Evolutionary conservation across 371 early-diverging fungal genomes (phyloP).

Genomic region (Mortierella sp.): DNA sequence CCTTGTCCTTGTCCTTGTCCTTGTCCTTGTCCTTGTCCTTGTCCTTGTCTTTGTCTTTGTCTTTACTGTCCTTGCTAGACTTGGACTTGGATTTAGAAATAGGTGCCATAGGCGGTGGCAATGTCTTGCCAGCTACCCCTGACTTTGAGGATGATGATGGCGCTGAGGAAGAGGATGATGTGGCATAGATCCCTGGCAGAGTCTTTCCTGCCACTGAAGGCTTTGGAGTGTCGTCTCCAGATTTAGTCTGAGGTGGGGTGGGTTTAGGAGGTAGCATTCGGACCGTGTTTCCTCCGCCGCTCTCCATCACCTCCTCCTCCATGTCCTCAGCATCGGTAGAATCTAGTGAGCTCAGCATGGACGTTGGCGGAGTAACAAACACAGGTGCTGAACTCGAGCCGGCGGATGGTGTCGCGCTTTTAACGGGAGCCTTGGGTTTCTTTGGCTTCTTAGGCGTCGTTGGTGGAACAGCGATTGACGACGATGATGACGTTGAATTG

Average conservation of each 20-base stretch:
- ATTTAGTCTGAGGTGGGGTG: constrained; percentile 13
- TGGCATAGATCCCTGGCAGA: constrained; percentile 28
- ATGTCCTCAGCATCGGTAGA: constrained; percentile 40
- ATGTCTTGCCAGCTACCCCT: constrained; percentile 33
- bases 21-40: constrained; percentile 35
- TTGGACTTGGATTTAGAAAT: constrained; percentile 44
- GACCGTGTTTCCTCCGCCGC: constrained; percentile 32
- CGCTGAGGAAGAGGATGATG: not conserved
- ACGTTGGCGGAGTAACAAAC: constrained; percentile 44
- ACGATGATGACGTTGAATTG: not conserved
- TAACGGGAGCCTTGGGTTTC: constrained; percentile 24
- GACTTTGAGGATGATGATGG: constrained; percentile 20
- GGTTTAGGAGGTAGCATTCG: constrained; percentile 43
- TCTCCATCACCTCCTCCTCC: constrained; percentile 57
- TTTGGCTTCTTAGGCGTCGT: constrained; percentile 43
- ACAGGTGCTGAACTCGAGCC: constrained; percentile 16
- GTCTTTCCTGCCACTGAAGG: constrained; percentile 29
- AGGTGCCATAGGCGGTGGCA: constrained; percentile 18
- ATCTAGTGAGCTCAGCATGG: constrained; percentile 45
- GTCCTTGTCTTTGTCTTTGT: constrained; percentile 35
- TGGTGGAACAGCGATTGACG: not conserved
- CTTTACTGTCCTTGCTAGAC: constrained; percentile 38
- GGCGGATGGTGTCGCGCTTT: not conserved
- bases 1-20: constrained; percentile 23
- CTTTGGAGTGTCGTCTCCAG: constrained; percentile 18